Evolutionary conservation across 768 basidiomycete species (phyloP).

Genomic region (Amanita molliuscula): DNA sequence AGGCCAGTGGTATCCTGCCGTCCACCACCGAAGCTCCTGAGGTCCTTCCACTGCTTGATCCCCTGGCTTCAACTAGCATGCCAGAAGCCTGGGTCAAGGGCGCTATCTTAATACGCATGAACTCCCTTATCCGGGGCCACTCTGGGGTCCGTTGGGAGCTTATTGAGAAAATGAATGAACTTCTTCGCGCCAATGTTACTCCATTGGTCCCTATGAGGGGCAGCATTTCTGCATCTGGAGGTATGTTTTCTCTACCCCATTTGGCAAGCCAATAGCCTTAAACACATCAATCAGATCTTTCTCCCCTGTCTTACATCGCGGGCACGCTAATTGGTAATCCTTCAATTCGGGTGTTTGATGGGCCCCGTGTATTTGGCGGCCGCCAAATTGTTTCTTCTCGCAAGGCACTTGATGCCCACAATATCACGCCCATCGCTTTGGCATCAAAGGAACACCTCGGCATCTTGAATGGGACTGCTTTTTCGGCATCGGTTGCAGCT

Average conservation of each 20-base stretch:
- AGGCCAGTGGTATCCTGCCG: constrained; percentile 67
- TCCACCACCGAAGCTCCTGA: constrained; percentile 36
- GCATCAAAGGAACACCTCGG: constrained; percentile 74
- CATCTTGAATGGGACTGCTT: constrained; percentile 78
- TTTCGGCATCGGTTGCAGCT: constrained; percentile 70
- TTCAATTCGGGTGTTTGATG: constrained; percentile 61
- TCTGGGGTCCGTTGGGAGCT: constrained; percentile 78
- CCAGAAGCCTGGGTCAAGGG: constrained; percentile 84
- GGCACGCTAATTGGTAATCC: constrained; percentile 75
- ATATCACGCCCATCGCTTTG: constrained; percentile 54
- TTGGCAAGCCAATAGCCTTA: constrained; percentile 9
- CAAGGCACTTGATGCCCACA: constrained; percentile 48
- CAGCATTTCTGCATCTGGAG: constrained; percentile 77
- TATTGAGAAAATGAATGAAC: constrained; percentile 65
- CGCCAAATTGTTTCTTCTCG: constrained; percentile 43
- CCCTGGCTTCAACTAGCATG: constrained; percentile 59
- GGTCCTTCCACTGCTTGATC: constrained; percentile 62
- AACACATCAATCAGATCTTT: constrained; percentile 38
- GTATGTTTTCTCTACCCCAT: constrained; percentile 22
- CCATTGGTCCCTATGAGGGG: constrained; percentile 78
- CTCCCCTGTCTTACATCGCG: constrained; percentile 76
- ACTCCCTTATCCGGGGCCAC: constrained; percentile 82
- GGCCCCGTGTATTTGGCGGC: constrained; percentile 34
- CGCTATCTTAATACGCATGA: constrained; percentile 80
- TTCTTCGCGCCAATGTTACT: constrained; percentile 63